Evolutionary conservation across 2,329 filamentous ascomycete species (phyloP).

Genomic region (Bimuria novae-zelandiae): DNA sequence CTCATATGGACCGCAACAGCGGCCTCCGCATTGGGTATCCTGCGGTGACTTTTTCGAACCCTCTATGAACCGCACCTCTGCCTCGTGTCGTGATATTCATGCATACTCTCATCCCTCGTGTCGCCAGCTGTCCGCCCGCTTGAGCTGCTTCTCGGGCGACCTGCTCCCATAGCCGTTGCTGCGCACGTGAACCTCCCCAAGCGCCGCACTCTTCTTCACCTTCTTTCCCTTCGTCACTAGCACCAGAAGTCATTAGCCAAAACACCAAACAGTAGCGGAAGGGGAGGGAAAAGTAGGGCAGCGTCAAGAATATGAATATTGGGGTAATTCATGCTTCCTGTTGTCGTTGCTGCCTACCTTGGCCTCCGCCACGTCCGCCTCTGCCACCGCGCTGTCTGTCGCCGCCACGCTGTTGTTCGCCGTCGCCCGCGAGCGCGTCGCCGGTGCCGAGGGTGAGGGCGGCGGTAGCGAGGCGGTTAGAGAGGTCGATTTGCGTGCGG

Average conservation of each 20-base stretch:
- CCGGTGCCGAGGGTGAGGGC: constrained; percentile 54
- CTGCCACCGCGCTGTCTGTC: constrained; percentile 36
- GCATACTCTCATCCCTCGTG: constrained; percentile 4
- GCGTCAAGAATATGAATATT: constrained; percentile 1
- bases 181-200: neutral
- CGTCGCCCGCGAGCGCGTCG: constrained; percentile 43
- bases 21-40: constrained; percentile 5
- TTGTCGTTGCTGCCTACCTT: constrained; percentile 40
- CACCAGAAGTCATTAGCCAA: constrained; percentile 7
- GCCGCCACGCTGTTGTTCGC: constrained; percentile 40
- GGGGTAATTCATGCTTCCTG: constrained; percentile 35
- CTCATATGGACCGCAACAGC: neutral
- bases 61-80: neutral
- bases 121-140: neutral
- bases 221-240: neutral
- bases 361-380: constrained; percentile 37
- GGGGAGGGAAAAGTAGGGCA: constrained; percentile 6
- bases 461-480: constrained; percentile 81
- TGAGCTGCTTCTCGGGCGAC: neutral
- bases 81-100: constrained; percentile 3
- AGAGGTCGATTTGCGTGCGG: constrained; percentile 96
- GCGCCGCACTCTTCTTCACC: neutral
- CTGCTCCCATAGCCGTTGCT: neutral
- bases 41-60: neutral
- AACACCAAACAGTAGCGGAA: neutral